Evolutionary conservation across 2,329 filamentous ascomycete species (phyloP).

Genomic region (Sclerotinia spermophila): DNA sequence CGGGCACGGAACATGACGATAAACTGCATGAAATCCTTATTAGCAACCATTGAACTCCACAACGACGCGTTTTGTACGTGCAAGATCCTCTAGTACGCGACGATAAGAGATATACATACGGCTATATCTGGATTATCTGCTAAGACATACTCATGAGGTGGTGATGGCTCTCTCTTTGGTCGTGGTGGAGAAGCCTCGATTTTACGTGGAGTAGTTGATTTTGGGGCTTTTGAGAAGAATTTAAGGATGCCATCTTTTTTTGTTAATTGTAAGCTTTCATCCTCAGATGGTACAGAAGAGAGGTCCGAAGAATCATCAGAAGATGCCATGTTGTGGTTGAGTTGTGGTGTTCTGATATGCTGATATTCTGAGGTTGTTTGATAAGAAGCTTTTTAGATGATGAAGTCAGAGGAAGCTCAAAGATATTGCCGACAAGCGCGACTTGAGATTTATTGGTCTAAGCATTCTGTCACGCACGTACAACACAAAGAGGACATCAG

Average conservation of each 20-base stretch:
- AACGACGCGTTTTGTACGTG: conserved; percentile 53
- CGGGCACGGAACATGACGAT: conserved; percentile 97
- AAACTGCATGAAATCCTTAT: conserved; percentile 60
- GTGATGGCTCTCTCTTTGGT: conserved; percentile 79
- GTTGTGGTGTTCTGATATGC: conserved; percentile 23
- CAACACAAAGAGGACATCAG: conserved; percentile 19
- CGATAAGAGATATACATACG: conserved; percentile 57
- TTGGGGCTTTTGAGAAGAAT: conserved; percentile 59
- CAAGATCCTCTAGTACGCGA: conserved; percentile 39
- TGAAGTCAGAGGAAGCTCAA: conserved; percentile 26
- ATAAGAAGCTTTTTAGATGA: conserved; percentile 19
- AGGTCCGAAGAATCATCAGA: conserved; percentile 63
- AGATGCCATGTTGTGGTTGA: conserved; percentile 35
- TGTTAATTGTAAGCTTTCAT: conserved; percentile 50
- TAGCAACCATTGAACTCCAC: conserved; percentile 34
- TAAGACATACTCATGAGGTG: conserved; percentile 83
- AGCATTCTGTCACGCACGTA: conserved; percentile 21
- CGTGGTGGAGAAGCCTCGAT: conserved; percentile 59
- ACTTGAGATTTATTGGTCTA: conserved; percentile 21
- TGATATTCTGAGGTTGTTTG: conserved; percentile 14
- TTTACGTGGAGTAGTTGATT: conserved; percentile 45
- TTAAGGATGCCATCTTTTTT: conserved; percentile 59
- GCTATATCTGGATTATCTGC: conserved; percentile 91
- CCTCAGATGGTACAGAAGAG: conserved; percentile 55
- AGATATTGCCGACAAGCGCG: conserved; percentile 30